Conservation (phyloP, 2,329 filamentous ascomycete genomes). For the Thermothelomyces thermophilus region DNA sequence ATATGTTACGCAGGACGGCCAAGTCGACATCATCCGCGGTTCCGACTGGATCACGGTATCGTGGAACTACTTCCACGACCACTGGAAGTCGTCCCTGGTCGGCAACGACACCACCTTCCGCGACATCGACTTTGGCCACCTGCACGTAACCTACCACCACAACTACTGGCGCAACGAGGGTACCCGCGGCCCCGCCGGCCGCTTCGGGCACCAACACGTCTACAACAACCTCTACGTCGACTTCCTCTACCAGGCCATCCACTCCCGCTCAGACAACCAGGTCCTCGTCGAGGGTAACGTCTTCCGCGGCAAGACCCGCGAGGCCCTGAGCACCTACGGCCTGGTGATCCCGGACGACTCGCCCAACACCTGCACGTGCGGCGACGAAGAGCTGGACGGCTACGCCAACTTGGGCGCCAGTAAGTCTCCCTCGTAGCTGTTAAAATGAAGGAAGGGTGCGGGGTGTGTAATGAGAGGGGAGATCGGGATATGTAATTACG, state of each 20-base stretch:
- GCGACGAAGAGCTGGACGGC: constrained; percentile 48
- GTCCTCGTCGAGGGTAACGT: constrained; percentile 44
- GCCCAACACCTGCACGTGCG: constrained; percentile 46
- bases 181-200: constrained; percentile 41
- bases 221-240: constrained; percentile 45
- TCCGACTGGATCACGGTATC: constrained; percentile 41
- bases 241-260: constrained; percentile 42
- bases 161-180: constrained; percentile 42
- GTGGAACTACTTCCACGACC: constrained; percentile 45
- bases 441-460: too few relatives aligned
- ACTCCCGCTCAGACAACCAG: constrained; percentile 43
- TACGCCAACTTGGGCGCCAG: constrained; percentile 48
- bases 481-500: too few relatives aligned
- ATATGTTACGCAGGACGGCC: constrained; percentile 36
- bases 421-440: constrained; percentile 29
- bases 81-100: constrained; percentile 41
- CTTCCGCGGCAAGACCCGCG: constrained; percentile 40
- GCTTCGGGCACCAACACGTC: constrained; percentile 44
- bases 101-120: constrained; percentile 36
- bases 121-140: constrained; percentile 36
- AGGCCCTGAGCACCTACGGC: constrained; percentile 47
- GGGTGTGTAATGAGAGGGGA: too few relatives aligned
- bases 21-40: constrained; percentile 39
- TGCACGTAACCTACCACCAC: constrained; percentile 45
- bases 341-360: constrained; percentile 49